Percentiles rank a stretch among this genome's conserved stretches.
phyloP scores from a whole-genome alignment of 1,284 basidiomycete genomes.

The Ganoderma boninense region DNA sequence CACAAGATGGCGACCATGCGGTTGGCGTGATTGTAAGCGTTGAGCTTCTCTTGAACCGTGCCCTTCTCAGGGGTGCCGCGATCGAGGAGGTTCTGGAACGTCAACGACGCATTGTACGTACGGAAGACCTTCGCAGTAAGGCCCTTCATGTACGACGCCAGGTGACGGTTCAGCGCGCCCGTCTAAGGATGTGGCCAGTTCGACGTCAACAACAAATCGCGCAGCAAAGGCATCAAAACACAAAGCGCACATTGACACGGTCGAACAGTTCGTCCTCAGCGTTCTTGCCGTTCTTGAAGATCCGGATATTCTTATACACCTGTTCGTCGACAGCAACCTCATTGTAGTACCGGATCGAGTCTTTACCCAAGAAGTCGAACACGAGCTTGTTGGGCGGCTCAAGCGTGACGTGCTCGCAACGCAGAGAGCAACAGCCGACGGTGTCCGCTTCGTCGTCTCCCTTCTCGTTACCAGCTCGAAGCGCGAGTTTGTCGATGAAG shows the following conservation, averaged over 20 bases:
- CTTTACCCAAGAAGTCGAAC: conserved; percentile 98
- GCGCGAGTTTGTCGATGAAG: conserved; percentile 94
- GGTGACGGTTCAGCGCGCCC: conserved; percentile 86
- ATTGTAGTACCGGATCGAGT: conserved; percentile 96
- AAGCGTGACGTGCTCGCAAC: conserved; percentile 94
- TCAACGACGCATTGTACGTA: conserved; percentile 97
- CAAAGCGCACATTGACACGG: conserved; percentile 79
- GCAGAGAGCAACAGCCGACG: conserved; percentile 95
- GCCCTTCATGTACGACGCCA: conserved; percentile 93
- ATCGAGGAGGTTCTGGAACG: conserved; percentile 87
- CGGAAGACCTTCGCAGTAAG: conserved; percentile 98
- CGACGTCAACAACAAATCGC: conserved; percentile 2
- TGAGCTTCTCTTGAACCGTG: conserved; percentile 90
- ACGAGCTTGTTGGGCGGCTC: conserved; percentile 86
- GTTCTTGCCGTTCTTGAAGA: conserved; percentile 86
- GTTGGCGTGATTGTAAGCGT: conserved; percentile 96
- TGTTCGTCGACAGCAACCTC: conserved; percentile 87
- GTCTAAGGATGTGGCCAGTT: conserved; percentile 62
- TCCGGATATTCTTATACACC: conserved; percentile 54
- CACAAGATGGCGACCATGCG: conserved; percentile 95
- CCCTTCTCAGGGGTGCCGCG: conserved; percentile 75
- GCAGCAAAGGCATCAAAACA: not conserved
- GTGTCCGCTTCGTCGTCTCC: conserved; percentile 98
- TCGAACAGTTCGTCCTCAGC: conserved; percentile 94
- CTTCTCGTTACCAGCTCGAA: conserved; percentile 98